Evolutionary conservation across 148 eudicot species (phyloP), one percentile per base, ranked within the genome.

Genomic region (Rhododendron mucronatum): DNA sequence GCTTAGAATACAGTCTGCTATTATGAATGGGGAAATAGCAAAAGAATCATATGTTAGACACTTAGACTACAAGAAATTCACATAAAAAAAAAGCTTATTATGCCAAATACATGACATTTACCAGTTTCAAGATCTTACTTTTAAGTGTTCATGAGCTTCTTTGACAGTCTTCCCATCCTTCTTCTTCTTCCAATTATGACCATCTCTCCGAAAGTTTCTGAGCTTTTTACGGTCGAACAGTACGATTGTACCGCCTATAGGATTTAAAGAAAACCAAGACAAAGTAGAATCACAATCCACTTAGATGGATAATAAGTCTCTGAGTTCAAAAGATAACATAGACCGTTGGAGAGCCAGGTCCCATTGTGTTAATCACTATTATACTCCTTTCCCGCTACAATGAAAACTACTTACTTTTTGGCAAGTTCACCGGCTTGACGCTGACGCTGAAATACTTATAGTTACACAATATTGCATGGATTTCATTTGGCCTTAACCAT

Each of bases 81-180:
- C 41, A 84, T 14, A 51, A 75, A 75, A 7, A 7, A 7, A 37
- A 5, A 51, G 48, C 13, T 84, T 75, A 13, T 37, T 5, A 18
- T 23, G 35, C 35, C 11, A 35, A 84, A 51, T 4, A 44, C 33
- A 26, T 7, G 3, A 3, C 65, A 75, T 51, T 51, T 51, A 33
- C 35, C 78, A 75, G 23, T 28, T 81, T 57, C 37, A 81, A 91
- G 86, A 82, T 78, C 95, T 90, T 88, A 92, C 99, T 89, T 96
- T 96, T 48, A 96, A 91, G 89, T 93, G 97, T 81, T 96, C 99
- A 89, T 96, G 99, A 88, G 98, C 99, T 91, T 96, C 99, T 94
- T 94, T 96, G 69, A 95, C 95, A 23, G 99, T 94, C 88, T 96
- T 96, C 26, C 96, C 97, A 84, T 95, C 99, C 84, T 94, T 95